Evolutionary conservation across 371 early-diverging fungal genomes (phyloP).

Genomic region (Saksenaea vasiformis): DNA sequence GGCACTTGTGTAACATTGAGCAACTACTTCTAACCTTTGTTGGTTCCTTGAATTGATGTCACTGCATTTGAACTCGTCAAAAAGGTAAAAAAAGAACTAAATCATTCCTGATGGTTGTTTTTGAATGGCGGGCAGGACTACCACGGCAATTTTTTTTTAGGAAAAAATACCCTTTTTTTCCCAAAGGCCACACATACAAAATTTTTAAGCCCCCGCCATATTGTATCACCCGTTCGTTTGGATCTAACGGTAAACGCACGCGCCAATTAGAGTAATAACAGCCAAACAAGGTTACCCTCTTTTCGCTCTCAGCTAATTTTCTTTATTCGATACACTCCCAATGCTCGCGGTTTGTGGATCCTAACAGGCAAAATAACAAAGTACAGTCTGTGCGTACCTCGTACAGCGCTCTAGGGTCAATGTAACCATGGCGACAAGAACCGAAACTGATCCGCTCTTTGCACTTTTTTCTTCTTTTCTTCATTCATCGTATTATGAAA

Average conservation of each 20-base stretch:
- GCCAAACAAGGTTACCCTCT: constrained; percentile 1
- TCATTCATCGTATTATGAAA: background rate
- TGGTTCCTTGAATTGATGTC: background rate
- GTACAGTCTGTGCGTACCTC: constrained; percentile 7
- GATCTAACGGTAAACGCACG: constrained; percentile 4
- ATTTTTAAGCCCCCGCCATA: constrained; percentile 1
- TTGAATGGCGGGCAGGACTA: background rate
- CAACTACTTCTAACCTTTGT: background rate
- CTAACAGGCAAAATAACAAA: constrained; percentile 6
- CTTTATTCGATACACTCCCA: constrained; percentile 4
- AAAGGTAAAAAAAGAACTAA: background rate
- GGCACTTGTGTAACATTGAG: background rate
- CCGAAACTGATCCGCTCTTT: constrained; percentile 1
- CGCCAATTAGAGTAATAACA: constrained; percentile 4
- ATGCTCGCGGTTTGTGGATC: constrained; percentile 1
- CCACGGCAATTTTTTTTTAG: background rate
- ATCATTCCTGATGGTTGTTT: background rate
- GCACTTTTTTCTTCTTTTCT: background rate
- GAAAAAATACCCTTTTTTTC: constrained; percentile 1
- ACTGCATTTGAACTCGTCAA: constrained; percentile 2
- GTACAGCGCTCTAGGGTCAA: constrained; percentile 4
- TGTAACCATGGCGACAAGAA: constrained; percentile 4
- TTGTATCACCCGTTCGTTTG: constrained; percentile 7
- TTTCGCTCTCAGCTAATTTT: constrained; percentile 1
- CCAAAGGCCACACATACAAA: constrained; percentile 5